phyloP scores from a whole-genome alignment of 2,329 filamentous ascomycete species.

The Claviceps sp. region DNA sequence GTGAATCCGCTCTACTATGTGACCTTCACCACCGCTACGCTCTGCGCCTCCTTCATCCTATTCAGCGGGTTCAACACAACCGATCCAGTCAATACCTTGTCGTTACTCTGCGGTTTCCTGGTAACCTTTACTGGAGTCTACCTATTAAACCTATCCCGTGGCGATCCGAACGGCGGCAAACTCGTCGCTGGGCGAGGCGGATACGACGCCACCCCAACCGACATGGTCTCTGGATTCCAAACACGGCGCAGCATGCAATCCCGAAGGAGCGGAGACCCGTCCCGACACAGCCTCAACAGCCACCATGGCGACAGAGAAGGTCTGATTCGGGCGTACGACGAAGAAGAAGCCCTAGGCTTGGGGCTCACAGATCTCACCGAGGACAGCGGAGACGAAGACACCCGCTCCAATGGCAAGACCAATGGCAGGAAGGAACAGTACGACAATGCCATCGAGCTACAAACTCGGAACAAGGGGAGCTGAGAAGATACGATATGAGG shows the following conservation, averaged over 20 bases:
- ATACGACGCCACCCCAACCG: constrained; percentile 74
- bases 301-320: constrained; percentile 61
- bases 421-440: constrained; percentile 30
- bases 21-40: constrained; percentile 87
- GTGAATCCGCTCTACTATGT: constrained; percentile 97
- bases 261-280: constrained; percentile 56
- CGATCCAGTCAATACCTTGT: constrained; percentile 81
- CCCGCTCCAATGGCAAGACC: constrained; percentile 23
- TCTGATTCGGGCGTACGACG: constrained; percentile 79
- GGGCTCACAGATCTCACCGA: constrained; percentile 68
- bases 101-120: constrained; percentile 82
- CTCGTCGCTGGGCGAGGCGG: constrained; percentile 47
- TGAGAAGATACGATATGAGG: constrained; percentile 19
- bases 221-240: constrained; percentile 77
- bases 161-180: constrained; percentile 69
- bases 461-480: constrained; percentile 32
- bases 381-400: constrained; percentile 54
- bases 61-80: constrained; percentile 95
- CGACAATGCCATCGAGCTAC: constrained; percentile 34
- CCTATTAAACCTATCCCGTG: constrained; percentile 85
- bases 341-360: constrained; percentile 62
- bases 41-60: constrained; percentile 89
- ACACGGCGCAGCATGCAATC: constrained; percentile 91
- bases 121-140: constrained; percentile 94
- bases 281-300: constrained; percentile 50